Evolutionary conservation across 225 moss, liverwort and hornwort species (phyloP).

Genomic region (Takakia lepidozioides): DNA sequence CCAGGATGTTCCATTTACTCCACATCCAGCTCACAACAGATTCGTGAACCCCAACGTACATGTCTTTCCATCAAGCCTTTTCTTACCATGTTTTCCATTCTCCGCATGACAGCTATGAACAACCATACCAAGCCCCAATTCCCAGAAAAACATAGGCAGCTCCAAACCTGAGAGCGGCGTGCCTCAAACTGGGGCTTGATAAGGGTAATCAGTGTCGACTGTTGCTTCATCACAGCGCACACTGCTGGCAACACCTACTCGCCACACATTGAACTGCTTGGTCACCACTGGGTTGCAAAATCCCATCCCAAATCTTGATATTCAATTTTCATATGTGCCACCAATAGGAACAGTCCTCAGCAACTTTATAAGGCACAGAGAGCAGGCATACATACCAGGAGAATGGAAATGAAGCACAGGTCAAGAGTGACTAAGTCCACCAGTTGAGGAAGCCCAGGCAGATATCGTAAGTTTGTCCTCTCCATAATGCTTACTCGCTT

Average conservation of each 20-base stretch:
- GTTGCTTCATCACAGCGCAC: conserved; percentile 67
- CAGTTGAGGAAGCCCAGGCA: conserved; percentile 68
- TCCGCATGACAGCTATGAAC: no score
- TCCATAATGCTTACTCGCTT: conserved; percentile 79
- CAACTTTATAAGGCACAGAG: no score
- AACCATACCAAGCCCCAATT: no score
- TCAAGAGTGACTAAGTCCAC: conserved; percentile 93
- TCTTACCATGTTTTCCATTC: no score
- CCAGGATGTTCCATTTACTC: neutral
- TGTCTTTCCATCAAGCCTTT: no score
- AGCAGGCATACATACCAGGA: conserved; percentile 38
- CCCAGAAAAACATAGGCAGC: neutral
- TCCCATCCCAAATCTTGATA: no score
- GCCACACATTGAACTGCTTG: neutral
- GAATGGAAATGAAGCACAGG: conserved; percentile 87
- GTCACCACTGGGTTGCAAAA: no score
- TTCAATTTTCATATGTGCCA: no score
- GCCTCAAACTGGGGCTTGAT: conserved; percentile 99
- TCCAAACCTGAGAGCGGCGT: conserved; percentile 56
- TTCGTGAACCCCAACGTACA: neutral
- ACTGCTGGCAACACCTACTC: conserved; percentile 79
- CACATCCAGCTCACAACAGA: neutral
- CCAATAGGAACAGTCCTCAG: no score
- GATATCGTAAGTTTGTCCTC: conserved; percentile 89
- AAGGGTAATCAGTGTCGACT: conserved; percentile 70